Evolutionary conservation across 116 monocot species (phyloP), one percentile per base, ranked within the genome.

Genomic region (Papilionanthe hybrid): DNA sequence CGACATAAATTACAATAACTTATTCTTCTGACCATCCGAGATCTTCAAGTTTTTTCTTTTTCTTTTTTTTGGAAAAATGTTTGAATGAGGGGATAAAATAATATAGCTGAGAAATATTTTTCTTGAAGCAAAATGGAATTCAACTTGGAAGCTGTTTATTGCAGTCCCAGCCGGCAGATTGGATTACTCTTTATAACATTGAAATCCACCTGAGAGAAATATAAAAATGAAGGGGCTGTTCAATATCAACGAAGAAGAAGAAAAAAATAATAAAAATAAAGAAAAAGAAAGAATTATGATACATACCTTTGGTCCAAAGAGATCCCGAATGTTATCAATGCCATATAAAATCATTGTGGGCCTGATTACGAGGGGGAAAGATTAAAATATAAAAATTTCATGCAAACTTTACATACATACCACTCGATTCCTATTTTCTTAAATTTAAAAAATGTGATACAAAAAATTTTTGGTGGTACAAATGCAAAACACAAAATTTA

Each of bases 281-380:
- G 37, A 3, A 3, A 37, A 37, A 37, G 37, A 37, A 37, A 37
- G 37, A 37, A 37, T 3, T 2, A 32, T 28, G 27, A 63, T 49
- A 60, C 13, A 47, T 85, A 99, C 98, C 98, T 94, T 99, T 23
- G 90, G 91, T 53, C 98, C 98, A 85, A 99, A 99, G 79, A 99
- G 93, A 90, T 99, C 98, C 15, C 98, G 77, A 41, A 99, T 99
- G 78, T 99, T 99, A 81, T 94, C 89, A 30, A 94, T 90, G 11
- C 93, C 95, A 67, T 94, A 93, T 18, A 99, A 69, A 79, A 99
- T 99, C 98, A 99, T 99, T 9, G 98, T 99, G 3, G 98, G 98
- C 91, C 98, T 99, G 85, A 80, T 81, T 80, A 11, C 4, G 15
- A 53, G 7, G 23, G 23, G 0, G 23, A 6, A 60, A 58, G 3